phyloP scores from a whole-genome alignment of 352 stramenopile genomes.

The Phytophthora pluvialis region DNA sequence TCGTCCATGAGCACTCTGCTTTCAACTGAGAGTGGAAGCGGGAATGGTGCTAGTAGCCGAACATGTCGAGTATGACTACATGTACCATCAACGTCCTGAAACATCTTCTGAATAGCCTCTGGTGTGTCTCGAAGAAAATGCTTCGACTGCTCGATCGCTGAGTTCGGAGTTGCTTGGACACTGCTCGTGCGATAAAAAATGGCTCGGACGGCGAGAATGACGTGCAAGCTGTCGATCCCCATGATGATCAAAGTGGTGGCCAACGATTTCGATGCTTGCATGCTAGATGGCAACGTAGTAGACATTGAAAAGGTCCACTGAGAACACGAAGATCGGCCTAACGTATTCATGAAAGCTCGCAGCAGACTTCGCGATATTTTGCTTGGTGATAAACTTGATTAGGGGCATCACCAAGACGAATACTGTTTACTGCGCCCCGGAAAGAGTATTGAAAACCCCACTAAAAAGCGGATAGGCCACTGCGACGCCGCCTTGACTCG shows the following conservation, averaged over 20 bases:
- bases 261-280: slow-evolving; percentile 21
- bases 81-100: too few species aligned
- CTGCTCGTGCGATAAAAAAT: slow-evolving; percentile 8
- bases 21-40: slow-evolving; percentile 5
- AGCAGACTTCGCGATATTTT: slow-evolving; percentile 17
- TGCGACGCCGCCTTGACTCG: slow-evolving; percentile 16
- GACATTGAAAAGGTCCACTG: slow-evolving; percentile 37
- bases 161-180: neutral
- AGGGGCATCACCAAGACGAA: slow-evolving; percentile 27
- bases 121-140: slow-evolving; percentile 13
- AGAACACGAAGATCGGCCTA: slow-evolving; percentile 29
- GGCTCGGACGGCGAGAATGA: slow-evolving; percentile 10
- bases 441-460: slow-evolving; percentile 17
- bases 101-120: neutral
- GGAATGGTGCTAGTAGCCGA: slow-evolving; percentile 16
- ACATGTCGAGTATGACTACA: neutral
- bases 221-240: slow-evolving; percentile 8
- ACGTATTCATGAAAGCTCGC: slow-evolving; percentile 28
- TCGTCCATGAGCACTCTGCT: slow-evolving; percentile 2
- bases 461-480: slow-evolving; percentile 29
- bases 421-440: slow-evolving; percentile 9
- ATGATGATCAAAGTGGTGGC: slow-evolving; percentile 11
- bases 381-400: slow-evolving; percentile 38
- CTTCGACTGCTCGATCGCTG: neutral
- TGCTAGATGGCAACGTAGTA: slow-evolving; percentile 35